Conservation (phyloP, 2,329 filamentous ascomycete species). For the Pseudocercospora fuligena region DNA sequence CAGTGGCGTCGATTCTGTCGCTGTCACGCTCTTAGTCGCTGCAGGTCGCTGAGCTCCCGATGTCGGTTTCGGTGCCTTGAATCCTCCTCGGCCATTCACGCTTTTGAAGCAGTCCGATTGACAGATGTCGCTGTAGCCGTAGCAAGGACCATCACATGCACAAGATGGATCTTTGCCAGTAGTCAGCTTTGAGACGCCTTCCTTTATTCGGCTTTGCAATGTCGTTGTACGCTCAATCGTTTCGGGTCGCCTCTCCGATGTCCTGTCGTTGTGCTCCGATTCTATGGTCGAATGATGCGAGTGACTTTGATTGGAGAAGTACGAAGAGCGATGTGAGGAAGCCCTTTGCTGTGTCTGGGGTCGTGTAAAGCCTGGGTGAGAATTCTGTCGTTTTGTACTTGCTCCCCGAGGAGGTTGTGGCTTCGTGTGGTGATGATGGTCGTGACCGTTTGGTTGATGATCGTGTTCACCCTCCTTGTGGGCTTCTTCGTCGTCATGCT, state of each 20-base stretch:
- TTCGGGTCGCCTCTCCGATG: background rate
- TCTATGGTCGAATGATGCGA: conserved; percentile 21
- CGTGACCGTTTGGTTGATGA: conserved; percentile 36
- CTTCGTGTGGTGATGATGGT: conserved; percentile 35
- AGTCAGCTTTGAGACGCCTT: conserved; percentile 56
- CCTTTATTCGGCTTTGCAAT: conserved; percentile 47
- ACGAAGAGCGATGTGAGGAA: conserved; percentile 28
- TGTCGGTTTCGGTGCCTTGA: conserved; percentile 32
- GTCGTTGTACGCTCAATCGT: conserved; percentile 42
- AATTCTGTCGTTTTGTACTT: conserved; percentile 33
- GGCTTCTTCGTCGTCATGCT: conserved; percentile 65
- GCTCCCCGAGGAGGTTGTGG: conserved; percentile 20
- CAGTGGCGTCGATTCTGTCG: conserved; percentile 40
- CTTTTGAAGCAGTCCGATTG: conserved; percentile 65
- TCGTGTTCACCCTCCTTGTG: conserved; percentile 36
- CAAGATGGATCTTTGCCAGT: conserved; percentile 48
- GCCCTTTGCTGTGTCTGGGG: conserved; percentile 29
- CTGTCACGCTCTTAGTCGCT: conserved; percentile 31
- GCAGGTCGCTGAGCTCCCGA: conserved; percentile 28
- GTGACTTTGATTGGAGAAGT: conserved; percentile 30
- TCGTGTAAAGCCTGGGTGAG: conserved; percentile 20
- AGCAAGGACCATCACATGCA: conserved; percentile 64
- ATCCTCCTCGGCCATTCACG: conserved; percentile 45
- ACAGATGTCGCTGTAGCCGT: conserved; percentile 65
- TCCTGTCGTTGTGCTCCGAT: conserved; percentile 7